A percentile compares a stretch with the other conserved stretches of the same genome.
Conservation (phyloP, 129 eudicot species). For the Tagetes erecta region DNA sequence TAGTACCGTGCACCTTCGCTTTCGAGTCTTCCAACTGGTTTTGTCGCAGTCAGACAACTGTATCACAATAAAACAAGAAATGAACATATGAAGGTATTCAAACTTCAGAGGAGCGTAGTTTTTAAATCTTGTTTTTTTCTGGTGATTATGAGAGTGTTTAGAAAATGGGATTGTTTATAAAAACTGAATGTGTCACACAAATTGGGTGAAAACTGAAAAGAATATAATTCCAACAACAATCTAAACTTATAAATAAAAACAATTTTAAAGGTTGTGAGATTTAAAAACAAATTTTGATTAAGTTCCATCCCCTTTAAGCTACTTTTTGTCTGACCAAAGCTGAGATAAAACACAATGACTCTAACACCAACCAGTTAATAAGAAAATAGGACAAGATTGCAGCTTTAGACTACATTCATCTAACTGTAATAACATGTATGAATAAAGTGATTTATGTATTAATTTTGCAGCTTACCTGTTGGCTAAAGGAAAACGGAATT, state of each 20-base stretch:
- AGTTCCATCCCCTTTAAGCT: not conserved
- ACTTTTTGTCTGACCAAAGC: not conserved
- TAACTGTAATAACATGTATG: not conserved
- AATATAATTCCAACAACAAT: not conserved
- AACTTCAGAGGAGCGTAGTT: not conserved
- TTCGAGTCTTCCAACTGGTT: conserved; percentile 38
- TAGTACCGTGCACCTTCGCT: conserved; percentile 54
- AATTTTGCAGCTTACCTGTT: conserved; percentile 48
- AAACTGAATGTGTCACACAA: not conserved
- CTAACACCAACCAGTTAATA: not conserved
- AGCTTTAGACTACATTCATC: not conserved
- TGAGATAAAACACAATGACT: not conserved
- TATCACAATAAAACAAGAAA: conserved; percentile 2
- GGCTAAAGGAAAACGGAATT: conserved; percentile 58
- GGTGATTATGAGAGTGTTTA: not conserved
- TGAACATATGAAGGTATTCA: not conserved
- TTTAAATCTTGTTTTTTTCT: not conserved
- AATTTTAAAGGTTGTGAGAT: not conserved
- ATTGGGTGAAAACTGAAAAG: not conserved
- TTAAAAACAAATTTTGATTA: not conserved
- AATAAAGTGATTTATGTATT: not conserved
- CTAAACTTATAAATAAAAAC: not conserved
- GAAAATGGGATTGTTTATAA: not conserved
- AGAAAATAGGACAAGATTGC: not conserved
- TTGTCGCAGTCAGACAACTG: conserved; percentile 41